Percentiles rank a stretch among this genome's conserved stretches.
Conservation (phyloP, 805 yeast genomes). For the Candida ponderosae region DNA sequence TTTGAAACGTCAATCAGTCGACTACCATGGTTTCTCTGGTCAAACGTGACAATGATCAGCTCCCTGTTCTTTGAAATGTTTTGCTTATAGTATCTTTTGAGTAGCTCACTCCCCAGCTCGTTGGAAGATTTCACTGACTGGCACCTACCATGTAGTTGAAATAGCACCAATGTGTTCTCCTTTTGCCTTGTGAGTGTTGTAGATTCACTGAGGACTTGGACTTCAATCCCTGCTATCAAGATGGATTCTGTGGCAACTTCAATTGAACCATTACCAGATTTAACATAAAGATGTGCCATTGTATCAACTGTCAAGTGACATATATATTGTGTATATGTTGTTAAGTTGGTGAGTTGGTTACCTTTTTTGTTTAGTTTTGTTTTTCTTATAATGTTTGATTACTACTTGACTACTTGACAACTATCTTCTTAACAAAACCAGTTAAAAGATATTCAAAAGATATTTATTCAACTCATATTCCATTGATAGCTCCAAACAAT, state of each 20-base stretch:
- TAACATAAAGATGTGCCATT: background rate
- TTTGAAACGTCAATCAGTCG: constrained; percentile 4
- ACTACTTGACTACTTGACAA: too few species aligned
- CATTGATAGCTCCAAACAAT: too few species aligned
- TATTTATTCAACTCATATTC: too few species aligned
- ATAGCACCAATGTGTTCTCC: background rate
- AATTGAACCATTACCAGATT: background rate
- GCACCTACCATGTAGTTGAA: background rate
- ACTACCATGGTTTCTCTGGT: constrained; percentile 16
- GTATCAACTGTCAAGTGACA: background rate
- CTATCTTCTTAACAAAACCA: too few species aligned
- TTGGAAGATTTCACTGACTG: background rate
- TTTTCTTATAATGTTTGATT: too few species aligned
- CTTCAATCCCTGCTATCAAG: constrained; percentile 1
- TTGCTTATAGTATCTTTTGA: background rate
- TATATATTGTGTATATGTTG: too few species aligned
- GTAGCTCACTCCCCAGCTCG: background rate
- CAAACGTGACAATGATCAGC: constrained; percentile 12
- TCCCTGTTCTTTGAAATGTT: background rate
- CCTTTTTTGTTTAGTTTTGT: too few species aligned
- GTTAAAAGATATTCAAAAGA: too few species aligned
- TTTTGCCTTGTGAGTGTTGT: background rate
- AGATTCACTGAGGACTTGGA: background rate
- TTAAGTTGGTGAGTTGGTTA: too few species aligned
- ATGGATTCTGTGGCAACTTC: background rate